These are phyloP conservation scores for Myriosclerotinia curreyana DNA, from an alignment of 2,329 filamentous ascomycete species.

Conservation along the genomic window DNA sequence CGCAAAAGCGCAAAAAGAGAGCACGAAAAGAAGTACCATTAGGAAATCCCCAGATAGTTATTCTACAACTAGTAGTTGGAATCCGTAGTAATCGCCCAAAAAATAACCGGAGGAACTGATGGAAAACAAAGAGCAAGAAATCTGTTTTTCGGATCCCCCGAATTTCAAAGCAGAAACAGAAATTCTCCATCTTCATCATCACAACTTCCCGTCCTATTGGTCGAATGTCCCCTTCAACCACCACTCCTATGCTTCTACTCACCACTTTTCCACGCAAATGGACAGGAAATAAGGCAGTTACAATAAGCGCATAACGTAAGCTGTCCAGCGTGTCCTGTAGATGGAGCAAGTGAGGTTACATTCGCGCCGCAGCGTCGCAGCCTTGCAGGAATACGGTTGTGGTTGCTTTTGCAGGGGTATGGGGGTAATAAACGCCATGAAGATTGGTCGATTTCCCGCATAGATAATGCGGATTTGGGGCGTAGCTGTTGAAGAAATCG, in stretches of 20 bases:
- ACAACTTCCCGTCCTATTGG: background rate
- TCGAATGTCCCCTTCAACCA: background rate
- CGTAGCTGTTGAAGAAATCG: constrained; percentile 4
- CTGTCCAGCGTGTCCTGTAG: background rate
- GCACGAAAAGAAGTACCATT: background rate
- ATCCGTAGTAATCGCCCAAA: background rate
- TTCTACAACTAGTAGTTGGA: constrained; percentile 1
- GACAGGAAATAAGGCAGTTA: background rate
- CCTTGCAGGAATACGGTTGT: constrained; percentile 20
- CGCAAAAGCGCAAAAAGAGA: constrained; percentile 11
- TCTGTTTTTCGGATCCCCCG: constrained; percentile 3
- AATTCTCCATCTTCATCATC: background rate
- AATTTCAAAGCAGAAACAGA: constrained; percentile 12
- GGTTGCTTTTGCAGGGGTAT: constrained; percentile 14
- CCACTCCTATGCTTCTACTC: background rate
- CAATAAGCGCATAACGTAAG: constrained; percentile 12
- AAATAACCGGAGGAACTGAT: background rate
- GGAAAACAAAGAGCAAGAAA: background rate
- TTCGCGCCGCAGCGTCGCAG: constrained; percentile 9
- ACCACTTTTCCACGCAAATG: background rate
- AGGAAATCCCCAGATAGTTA: constrained; percentile 9
- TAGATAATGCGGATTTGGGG: constrained; percentile 1
- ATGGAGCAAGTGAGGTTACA: constrained; percentile 1
- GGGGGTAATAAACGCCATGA: background rate
- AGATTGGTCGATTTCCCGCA: background rate